phyloP scores from a whole-genome alignment of 129 eudicot species.

The Chrysanthemum seticuspe region DNA sequence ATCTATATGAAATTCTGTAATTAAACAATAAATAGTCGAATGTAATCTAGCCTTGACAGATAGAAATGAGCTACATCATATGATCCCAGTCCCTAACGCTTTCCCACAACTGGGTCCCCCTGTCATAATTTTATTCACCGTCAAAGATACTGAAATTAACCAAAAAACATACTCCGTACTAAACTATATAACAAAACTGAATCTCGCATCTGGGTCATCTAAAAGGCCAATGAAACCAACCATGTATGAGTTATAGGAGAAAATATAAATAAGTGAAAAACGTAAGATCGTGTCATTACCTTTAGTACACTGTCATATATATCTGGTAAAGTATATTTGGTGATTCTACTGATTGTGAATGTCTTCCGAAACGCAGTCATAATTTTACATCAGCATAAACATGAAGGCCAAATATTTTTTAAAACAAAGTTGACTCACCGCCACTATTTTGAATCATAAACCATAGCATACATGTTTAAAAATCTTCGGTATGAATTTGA shows the following conservation, averaged over 20 bases:
- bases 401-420: no score
- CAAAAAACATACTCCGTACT: background rate
- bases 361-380: conserved; percentile 49
- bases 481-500: no score
- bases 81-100: conserved; percentile 78
- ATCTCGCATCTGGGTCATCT: conserved; percentile 40
- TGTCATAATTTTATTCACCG: conserved; percentile 22
- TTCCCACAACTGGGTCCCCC: conserved; percentile 94
- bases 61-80: conserved; percentile 71
- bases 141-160: conserved; percentile 16
- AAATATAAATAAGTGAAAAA: background rate
- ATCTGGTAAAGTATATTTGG: conserved; percentile 83
- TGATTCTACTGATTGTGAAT: conserved; percentile 88
- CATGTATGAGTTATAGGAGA: background rate
- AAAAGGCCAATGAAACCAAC: conserved; percentile 48
- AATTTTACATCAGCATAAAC: no score
- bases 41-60: conserved; percentile 71
- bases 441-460: no score
- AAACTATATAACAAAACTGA: background rate
- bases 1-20: no score
- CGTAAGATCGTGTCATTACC: conserved; percentile 46
- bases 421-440: no score
- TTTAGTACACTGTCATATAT: conserved; percentile 78
- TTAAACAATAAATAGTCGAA: no score
- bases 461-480: no score